Conservation (phyloP, 805 yeast species). For the Hyphopichia homilentoma region DNA sequence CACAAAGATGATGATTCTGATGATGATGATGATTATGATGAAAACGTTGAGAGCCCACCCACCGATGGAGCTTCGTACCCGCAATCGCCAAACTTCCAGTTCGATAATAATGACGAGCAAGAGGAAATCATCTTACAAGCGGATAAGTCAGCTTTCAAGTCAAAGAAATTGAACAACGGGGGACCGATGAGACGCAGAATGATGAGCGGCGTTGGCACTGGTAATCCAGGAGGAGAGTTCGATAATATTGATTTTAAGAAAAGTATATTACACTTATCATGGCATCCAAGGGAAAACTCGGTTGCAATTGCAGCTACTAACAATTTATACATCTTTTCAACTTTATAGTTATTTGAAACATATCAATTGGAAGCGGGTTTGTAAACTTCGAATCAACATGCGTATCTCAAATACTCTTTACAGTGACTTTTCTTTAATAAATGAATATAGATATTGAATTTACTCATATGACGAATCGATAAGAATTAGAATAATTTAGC, state of each 20-base stretch:
- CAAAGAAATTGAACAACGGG: slow-evolving; percentile 52
- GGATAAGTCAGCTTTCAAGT: slow-evolving; percentile 94
- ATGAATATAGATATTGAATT: not conserved
- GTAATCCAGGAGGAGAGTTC: slow-evolving; percentile 60
- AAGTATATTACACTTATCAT: slow-evolving; percentile 89
- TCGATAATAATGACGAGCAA: slow-evolving; percentile 34
- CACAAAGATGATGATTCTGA: slow-evolving; percentile 36
- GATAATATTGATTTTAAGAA: slow-evolving; percentile 90
- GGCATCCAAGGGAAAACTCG: slow-evolving; percentile 97
- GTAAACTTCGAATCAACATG: not conserved
- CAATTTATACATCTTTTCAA: slow-evolving; percentile 81
- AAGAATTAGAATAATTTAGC: slow-evolving; percentile 13
- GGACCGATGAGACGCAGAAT: slow-evolving; percentile 44
- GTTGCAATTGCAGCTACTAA: slow-evolving; percentile 99
- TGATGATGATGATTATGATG: slow-evolving; percentile 23
- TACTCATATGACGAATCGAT: too few species aligned
- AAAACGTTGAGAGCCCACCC: slow-evolving; percentile 25
- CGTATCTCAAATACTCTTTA: not conserved
- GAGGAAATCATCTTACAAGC: slow-evolving; percentile 84
- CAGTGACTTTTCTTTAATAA: not conserved
- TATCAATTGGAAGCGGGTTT: too few species aligned
- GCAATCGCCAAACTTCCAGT: slow-evolving; percentile 29
- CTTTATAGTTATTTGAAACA: slow-evolving; percentile 52
- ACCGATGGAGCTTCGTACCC: slow-evolving; percentile 19
- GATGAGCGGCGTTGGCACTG: slow-evolving; percentile 45